Base-by-base conservation (phyloP, 257 asterid genomes). In the Cinchona pubescens region DNA sequence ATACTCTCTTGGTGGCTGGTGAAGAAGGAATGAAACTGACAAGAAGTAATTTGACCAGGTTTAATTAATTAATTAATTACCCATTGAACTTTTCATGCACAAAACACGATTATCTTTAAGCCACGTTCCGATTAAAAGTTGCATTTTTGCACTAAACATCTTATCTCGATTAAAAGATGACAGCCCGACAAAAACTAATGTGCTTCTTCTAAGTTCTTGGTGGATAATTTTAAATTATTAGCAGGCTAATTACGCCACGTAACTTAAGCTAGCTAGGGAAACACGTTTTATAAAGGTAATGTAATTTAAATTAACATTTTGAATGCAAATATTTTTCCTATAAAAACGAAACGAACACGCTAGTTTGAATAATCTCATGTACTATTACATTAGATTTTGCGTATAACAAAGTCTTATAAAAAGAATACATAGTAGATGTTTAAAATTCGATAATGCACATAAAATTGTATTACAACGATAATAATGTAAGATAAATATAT, bases 161-260 rank as follows among this genome's bases (percentile, higher is more conserved):
- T 78, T 65, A 62, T 80, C 90, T 74, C 29, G 89, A 86, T 88
- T 59, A 67, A 67, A 79, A 40, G 62, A 79, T 58, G 72, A n/a
- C 37, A 16, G 1, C 34, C 69, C 80, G 76, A 75, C 80, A 68
- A 56, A 49, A 74, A 14, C n/a, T 30, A 30, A 75, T 51, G 69
- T 72, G 32, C 21, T 43, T 45, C 71, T 66, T 29, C 13, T 7
- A 21, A 13, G 38, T 23, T 73, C 68, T 53, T 5, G 59, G 48
- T 58, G 21, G 74, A 46, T 30, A 19, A 73, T 27, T 60, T 76
- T 60, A 40, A 29, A 14, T 46, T 9, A 69, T 15, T 32, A 8
- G 7, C 19, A 29, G 61, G 70, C 7, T 67, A 38, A 58, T 55
- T 25, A 34, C 10, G 30, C 71, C 71, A 67, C 69, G 75, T 75